phyloP scores from a whole-genome alignment of 1,284 basidiomycete genomes.

The Malassezia nana region DNA sequence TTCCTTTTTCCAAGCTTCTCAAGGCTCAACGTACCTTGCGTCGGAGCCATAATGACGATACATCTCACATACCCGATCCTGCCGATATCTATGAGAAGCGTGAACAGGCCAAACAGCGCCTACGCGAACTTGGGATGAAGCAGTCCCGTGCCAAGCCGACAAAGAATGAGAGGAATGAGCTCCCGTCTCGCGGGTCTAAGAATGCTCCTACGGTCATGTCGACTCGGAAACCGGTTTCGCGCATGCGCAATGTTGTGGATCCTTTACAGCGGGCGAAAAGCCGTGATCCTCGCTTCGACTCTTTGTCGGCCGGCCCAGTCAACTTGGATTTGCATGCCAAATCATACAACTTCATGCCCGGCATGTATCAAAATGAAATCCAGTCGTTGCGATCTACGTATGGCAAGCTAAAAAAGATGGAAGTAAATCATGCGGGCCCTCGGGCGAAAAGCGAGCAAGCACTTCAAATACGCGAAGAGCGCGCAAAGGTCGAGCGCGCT shows the following conservation, averaged over 20 bases:
- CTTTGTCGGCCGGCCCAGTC: constrained; percentile 61
- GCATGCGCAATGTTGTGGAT: constrained; percentile 66
- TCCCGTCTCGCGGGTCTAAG: constrained; percentile 60
- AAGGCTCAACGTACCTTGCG: constrained; percentile 16
- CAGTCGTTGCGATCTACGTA: constrained; percentile 59
- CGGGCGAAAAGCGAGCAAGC: constrained; percentile 55
- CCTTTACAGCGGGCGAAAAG: constrained; percentile 54
- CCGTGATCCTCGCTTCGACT: constrained; percentile 77
- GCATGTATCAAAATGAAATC: constrained; percentile 62
- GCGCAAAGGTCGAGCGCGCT: constrained; percentile 65
- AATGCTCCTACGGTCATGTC: constrained; percentile 81
- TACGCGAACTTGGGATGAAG: constrained; percentile 9
- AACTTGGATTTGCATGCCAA: constrained; percentile 61
- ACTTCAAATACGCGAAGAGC: constrained; percentile 56
- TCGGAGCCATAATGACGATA: not conserved
- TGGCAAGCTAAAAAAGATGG: constrained; percentile 62
- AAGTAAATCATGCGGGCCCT: constrained; percentile 57
- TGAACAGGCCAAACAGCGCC: constrained; percentile 17
- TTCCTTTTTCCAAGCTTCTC: constrained; percentile 8
- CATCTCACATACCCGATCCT: constrained; percentile 14
- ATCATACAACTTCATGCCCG: constrained; percentile 69
- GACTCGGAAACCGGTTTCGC: constrained; percentile 74
- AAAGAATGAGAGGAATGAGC: not conserved
- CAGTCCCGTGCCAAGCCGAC: too few species aligned
- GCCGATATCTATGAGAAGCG: constrained; percentile 22